Evolutionary conservation across 345 rosid species (phyloP).

Genomic region (Odontarrhena argentea): DNA sequence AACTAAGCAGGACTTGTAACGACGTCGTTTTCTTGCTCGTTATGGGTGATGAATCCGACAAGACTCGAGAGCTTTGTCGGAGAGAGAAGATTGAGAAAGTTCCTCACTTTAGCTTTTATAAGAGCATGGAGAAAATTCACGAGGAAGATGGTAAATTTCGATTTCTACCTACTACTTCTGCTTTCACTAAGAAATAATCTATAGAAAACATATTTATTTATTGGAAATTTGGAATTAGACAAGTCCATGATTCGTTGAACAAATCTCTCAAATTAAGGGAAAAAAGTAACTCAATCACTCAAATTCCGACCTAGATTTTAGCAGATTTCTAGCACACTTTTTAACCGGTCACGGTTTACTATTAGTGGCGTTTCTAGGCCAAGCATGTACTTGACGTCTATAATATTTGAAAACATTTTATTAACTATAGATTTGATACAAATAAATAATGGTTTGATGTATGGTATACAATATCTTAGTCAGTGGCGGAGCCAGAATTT

Average conservation of each 20-base stretch:
- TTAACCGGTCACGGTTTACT: too few species aligned
- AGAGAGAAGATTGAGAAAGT: constrained; percentile 77
- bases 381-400: too few species aligned
- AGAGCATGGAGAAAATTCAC: constrained; percentile 82
- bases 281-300: neutral
- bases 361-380: too few species aligned
- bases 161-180: neutral
- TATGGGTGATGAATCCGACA: constrained; percentile 87
- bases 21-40: constrained; percentile 81
- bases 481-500: too few species aligned
- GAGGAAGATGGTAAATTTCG: constrained; percentile 63
- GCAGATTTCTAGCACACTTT: neutral
- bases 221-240: neutral
- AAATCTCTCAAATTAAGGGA: constrained; percentile 15
- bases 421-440: too few species aligned
- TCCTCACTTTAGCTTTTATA: constrained; percentile 92
- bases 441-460: too few species aligned
- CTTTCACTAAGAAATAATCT: neutral
- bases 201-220: neutral
- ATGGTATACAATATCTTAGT: too few species aligned
- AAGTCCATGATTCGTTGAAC: neutral
- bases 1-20: constrained; percentile 75
- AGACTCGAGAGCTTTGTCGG: constrained; percentile 65
- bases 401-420: too few species aligned
- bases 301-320: neutral